Evolutionary conservation across 129 eudicot species (phyloP).

Genomic region (Chrysanthemum makinoi): DNA sequence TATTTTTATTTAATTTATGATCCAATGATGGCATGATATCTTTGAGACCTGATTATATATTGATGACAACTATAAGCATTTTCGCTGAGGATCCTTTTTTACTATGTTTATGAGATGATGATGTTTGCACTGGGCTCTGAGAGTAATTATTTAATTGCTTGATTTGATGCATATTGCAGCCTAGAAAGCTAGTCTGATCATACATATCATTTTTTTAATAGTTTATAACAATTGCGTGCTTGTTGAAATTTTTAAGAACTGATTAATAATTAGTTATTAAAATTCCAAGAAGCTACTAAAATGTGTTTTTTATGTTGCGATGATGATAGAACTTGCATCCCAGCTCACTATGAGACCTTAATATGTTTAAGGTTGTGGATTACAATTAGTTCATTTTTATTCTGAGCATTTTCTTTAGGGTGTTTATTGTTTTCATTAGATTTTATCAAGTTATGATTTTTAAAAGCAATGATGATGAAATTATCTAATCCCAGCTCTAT

Average conservation of each 20-base stretch:
- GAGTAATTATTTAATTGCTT: conserved; percentile 34
- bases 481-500: conserved; percentile 49
- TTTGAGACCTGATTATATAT: conserved; percentile 46
- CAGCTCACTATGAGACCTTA: conserved; percentile 45
- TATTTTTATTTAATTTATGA: background rate
- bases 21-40: conserved; percentile 48
- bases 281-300: no score
- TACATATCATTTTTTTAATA: no score
- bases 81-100: conserved; percentile 28
- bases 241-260: no score
- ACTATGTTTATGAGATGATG: conserved; percentile 28
- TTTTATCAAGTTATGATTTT: background rate
- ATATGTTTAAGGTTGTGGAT: conserved; percentile 42
- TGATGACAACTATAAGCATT: conserved; percentile 44
- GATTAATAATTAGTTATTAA: no score
- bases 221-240: no score
- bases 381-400: conserved; percentile 27
- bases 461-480: conserved; percentile 32
- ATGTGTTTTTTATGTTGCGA: conserved; percentile 1
- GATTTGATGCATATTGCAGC: conserved; percentile 42
- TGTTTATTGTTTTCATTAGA: no score
- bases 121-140: conserved; percentile 66
- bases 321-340: conserved; percentile 47
- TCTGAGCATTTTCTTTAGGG: conserved; percentile 28
- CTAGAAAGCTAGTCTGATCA: conserved; percentile 45